Percentiles rank a stretch among this genome's conserved stretches.
Conservation (phyloP, 768 basidiomycete species). For the Russula ochroleuca region DNA sequence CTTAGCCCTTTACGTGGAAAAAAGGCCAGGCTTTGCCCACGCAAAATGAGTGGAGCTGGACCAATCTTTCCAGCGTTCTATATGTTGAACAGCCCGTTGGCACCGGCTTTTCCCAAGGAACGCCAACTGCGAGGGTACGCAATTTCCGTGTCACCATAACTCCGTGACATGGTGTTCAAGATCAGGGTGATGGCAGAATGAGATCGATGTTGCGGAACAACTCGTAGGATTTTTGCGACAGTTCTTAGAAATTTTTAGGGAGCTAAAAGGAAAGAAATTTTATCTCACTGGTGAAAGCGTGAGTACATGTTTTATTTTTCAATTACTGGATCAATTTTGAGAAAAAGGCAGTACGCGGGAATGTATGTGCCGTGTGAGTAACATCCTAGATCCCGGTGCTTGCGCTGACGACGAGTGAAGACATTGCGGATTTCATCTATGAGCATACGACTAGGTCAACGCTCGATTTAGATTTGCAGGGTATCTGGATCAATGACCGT, state of each 20-base stretch:
- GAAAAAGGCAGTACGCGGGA: conserved; percentile 57
- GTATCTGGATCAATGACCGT: conserved; percentile 75
- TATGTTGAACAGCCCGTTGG: conserved; percentile 80
- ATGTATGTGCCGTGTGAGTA: conserved; percentile 57
- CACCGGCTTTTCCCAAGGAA: conserved; percentile 72
- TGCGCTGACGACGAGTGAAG: conserved; percentile 35
- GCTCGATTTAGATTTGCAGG: conserved; percentile 57
- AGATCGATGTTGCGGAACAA: conserved; percentile 54
- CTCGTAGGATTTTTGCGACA: conserved; percentile 63
- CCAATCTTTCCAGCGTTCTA: conserved; percentile 68
- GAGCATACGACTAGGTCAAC: conserved; percentile 41
- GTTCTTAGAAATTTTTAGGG: conserved; percentile 69
- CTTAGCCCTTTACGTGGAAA: conserved; percentile 62
- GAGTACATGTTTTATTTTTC: conserved; percentile 31
- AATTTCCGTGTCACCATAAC: not conserved
- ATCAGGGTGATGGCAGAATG: conserved; percentile 35
- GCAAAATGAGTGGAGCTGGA: conserved; percentile 69
- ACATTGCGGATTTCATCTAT: conserved; percentile 74
- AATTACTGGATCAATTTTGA: not conserved
- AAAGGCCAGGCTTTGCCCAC: conserved; percentile 61
- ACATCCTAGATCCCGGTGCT: conserved; percentile 32
- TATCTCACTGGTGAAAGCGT: conserved; percentile 75
- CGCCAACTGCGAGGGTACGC: conserved; percentile 48
- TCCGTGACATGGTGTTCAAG: not conserved
- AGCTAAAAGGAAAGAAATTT: conserved; percentile 67